A percentile compares a stretch with the other conserved stretches of the same genome.
Evolutionary conservation across 345 rosid species (phyloP).

Genomic region (Populus nigra): DNA sequence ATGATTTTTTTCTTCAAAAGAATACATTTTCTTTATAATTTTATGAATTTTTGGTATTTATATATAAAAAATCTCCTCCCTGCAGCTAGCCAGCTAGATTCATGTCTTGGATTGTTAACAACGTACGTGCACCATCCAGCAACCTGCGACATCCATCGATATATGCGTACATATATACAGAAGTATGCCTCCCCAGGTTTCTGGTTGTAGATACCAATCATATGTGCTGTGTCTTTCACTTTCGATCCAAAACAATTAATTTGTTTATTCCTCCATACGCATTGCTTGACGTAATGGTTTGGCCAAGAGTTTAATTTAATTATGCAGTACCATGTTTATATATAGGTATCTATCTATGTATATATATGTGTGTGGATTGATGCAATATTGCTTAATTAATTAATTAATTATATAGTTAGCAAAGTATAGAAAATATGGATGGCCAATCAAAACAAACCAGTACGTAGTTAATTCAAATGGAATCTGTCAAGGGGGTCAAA

Average conservation of each 20-base stretch:
- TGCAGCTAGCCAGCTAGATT: no score
- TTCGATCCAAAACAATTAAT: no score
- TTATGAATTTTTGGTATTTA: no score
- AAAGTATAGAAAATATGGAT: no score
- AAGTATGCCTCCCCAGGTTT: neutral
- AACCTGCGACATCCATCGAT: no score
- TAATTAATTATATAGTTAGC: neutral
- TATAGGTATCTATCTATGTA: neutral
- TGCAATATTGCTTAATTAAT: no score
- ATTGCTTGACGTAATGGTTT: neutral
- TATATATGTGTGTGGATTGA: neutral
- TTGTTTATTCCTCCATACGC: neutral
- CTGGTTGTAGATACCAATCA: no score
- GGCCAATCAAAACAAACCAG: neutral
- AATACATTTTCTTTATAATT: no score
- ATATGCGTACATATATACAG: neutral
- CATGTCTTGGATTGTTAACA: no score
- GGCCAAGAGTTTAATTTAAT: neutral
- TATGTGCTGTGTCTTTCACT: neutral
- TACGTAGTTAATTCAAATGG: neutral
- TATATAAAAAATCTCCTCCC: no score
- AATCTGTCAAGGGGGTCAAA: slow-evolving; percentile 3
- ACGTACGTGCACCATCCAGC: no score
- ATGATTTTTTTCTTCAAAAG: no score
- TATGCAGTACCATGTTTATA: neutral